Evolutionary conservation across 2,329 filamentous ascomycete genomes (phyloP).

Genomic region (Coniochaeta prunicola): DNA sequence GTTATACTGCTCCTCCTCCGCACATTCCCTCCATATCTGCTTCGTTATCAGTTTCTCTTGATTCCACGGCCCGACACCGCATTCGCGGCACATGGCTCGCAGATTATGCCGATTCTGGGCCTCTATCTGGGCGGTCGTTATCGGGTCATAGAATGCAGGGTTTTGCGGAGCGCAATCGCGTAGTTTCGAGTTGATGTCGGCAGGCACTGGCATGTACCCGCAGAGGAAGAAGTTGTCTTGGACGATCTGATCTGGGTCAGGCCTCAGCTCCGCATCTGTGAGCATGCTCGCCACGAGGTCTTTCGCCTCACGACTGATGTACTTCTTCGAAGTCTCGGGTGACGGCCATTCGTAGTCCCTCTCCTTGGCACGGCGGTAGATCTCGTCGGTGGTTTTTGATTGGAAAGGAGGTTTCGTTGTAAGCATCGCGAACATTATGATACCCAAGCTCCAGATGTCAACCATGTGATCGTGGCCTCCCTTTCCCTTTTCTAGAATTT

Average conservation of each 20-base stretch:
- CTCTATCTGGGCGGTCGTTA: conserved; percentile 36
- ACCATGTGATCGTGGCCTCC: conserved; percentile 97
- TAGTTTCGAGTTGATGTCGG: conserved; percentile 51
- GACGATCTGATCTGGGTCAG: conserved; percentile 70
- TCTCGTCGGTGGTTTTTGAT: conserved; percentile 80
- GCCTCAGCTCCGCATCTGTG: conserved; percentile 66
- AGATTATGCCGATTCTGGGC: conserved; percentile 43
- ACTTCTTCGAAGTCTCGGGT: conserved; percentile 56
- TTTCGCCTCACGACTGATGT: conserved; percentile 68
- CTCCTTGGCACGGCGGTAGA: conserved; percentile 64
- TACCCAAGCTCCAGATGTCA: conserved; percentile 95
- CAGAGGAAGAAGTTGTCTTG: conserved; percentile 73
- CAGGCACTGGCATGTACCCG: conserved; percentile 60
- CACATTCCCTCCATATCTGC: conserved; percentile 59
- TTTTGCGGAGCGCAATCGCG: conserved; percentile 50
- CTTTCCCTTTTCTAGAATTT: conserved; percentile 89
- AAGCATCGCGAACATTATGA: conserved; percentile 97
- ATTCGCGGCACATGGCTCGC: conserved; percentile 49
- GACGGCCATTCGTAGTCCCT: conserved; percentile 77
- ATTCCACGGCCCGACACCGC: conserved; percentile 51
- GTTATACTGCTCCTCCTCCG: conserved; percentile 59
- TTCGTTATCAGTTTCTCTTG: conserved; percentile 39
- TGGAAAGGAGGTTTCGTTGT: conserved; percentile 96
- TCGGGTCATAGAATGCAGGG: conserved; percentile 48
- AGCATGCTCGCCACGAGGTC: conserved; percentile 72